Base-by-base conservation (phyloP, 129 eudicot genomes). In the Smallanthus sonchifolius region DNA sequence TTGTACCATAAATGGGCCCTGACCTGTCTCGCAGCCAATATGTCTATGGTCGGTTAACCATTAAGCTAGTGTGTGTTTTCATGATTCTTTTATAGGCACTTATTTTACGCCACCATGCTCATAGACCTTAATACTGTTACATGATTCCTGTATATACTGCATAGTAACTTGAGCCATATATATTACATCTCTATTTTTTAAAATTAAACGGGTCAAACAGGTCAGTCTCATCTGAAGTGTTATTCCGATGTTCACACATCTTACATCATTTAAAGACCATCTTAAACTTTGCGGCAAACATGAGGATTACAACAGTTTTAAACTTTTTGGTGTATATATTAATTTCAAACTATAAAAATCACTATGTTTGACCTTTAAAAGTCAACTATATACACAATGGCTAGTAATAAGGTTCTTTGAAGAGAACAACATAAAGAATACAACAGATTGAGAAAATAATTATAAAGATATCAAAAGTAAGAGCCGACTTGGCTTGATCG, bases 401-500 rank as follows among this genome's bases (percentile, higher is more conserved):
- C 80, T 82, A 81, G n/a, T 81, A 89, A 70, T 89, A 84, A 28
- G 92, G 89, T 52, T 89, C 98, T 78, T 85, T 84, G 73, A 92
- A 89, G 67, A 57, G 64, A 47, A 85, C 49, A n/a, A 72, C 95
- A 65, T 87, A 89, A 55, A 79, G 35, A 44, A 92, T 87, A 70
- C 87, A 85, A 73, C 94, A 82, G 48, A 89, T 70, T 4, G 91
- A 67, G 75, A 92, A 82, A 24, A 92, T 2, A 65, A 92, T 69
- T 39, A 76, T 24, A 3, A 84, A 40, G 47, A 87, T 78, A 82
- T 92, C 98, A 44, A 92, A 92, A 7, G 94, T 92, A 32, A 92
- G 96, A 69, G 98, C 98, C 14, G 92, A 83, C 69, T 81, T 89
- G 34, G 98, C 95, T 66, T 92, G 94, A 62, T 77, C 89, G 34